Conservation (phyloP, 768 basidiomycete genomes). For the Lactarius hengduanensis region DNA sequence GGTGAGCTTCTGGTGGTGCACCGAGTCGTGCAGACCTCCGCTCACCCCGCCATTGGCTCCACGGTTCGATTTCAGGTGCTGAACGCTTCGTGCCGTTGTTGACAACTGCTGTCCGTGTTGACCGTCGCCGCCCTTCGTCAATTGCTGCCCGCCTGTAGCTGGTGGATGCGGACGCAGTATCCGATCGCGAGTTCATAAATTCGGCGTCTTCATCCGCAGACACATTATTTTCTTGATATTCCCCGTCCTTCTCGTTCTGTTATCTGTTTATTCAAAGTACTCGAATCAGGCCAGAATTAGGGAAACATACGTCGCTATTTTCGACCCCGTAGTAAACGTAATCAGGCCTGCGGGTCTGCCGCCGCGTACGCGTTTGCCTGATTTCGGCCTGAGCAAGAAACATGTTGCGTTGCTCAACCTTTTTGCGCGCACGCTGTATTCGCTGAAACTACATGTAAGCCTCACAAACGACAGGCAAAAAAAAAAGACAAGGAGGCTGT, state of each 20-base stretch:
- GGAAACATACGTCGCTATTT: conserved; percentile 60
- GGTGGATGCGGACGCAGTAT: conserved; percentile 24
- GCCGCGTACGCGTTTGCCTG: conserved; percentile 74
- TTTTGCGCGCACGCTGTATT: conserved; percentile 65
- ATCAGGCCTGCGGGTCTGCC: conserved; percentile 70
- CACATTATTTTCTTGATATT: conserved; percentile 58
- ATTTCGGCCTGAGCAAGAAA: conserved; percentile 74
- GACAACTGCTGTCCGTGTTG: conserved; percentile 43
- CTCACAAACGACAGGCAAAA: background rate
- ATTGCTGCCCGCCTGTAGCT: conserved; percentile 19
- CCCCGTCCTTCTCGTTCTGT: conserved; percentile 55
- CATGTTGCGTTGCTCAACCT: conserved; percentile 63
- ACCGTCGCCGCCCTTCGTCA: conserved; percentile 38
- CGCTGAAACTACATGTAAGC: conserved; percentile 47
- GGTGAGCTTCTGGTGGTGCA: conserved; percentile 48
- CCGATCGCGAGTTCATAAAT: conserved; percentile 35
- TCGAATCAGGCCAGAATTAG: conserved; percentile 30
- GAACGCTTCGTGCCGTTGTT: conserved; percentile 48
- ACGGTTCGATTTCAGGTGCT: conserved; percentile 48
- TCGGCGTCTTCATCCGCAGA: conserved; percentile 35
- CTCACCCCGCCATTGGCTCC: conserved; percentile 69
- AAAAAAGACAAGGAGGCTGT: conserved; percentile 14
- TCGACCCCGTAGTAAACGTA: conserved; percentile 73
- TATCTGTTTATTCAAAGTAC: conserved; percentile 34
- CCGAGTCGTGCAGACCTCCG: conserved; percentile 68